Base-by-base conservation (phyloP, 1,284 basidiomycete species). In the Phenoliferia sp. region DNA sequence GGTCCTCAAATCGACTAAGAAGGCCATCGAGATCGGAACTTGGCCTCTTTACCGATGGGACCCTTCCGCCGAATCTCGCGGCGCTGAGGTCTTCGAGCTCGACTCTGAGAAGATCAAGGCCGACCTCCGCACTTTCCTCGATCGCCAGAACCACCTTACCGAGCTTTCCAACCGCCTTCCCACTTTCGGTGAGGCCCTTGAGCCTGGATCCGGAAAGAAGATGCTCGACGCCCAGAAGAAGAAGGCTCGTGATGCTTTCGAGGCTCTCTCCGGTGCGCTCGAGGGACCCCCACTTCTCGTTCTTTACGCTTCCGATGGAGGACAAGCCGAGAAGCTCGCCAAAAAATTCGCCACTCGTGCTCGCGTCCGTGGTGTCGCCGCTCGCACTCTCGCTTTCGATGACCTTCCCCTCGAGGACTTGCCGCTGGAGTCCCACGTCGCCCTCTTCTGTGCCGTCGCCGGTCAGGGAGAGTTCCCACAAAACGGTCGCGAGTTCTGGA, bases 41-140 rank as follows among this genome's bases (percentile, higher is more conserved):
- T 99, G 96, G 95, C 95, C 96, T 1, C 83, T 99, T 60, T 99
- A 97, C 84, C 87, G 96, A 69, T 99, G 95, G 95, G 89, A 99
- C 80, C 95, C 95, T 0, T 84, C 85, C 72, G 89, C 90, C 76
- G 90, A 92, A 76, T 80, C 80, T 31, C 81, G 81, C 59, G 89
- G 88, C 64, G 84, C 87, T 76, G 90, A 94, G 74, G 80, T 80
- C 44, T 99, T 99, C 83, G 85, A 85, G 15, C 87, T 99, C 67
- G 96, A 99, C 80, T 94, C 92, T 3, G 92, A 95, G 70, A 85
- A 89, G 36, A 86, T 99, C 80, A 98, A 97, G 83, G 89, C 92
- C 74, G 94, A 96, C 74, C 83, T 99, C n/a, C 87, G 89, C 79
- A 85, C 88, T 73, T 99, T 99, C 86, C 87, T 99, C 69, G 94